These are phyloP conservation scores for Candida pseudocylindracea DNA, from an alignment of 1,139 yeast genomes.

Conservation along the genomic window DNA sequence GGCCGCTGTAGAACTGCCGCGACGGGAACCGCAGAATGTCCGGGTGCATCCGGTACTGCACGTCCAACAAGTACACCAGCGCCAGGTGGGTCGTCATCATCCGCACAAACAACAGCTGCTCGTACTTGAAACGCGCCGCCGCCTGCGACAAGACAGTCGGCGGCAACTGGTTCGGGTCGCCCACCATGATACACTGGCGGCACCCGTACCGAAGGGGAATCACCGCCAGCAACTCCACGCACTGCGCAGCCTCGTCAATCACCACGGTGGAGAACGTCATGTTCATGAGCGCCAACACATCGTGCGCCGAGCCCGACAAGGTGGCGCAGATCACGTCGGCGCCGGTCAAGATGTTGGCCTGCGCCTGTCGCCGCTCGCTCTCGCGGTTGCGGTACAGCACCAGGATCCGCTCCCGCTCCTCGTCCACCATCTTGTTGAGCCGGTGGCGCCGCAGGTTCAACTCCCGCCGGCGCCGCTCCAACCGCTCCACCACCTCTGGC, in stretches of 20 bases:
- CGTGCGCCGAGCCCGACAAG: slow-evolving; percentile 88
- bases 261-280: slow-evolving; percentile 81
- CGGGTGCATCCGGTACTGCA: slow-evolving; percentile 99
- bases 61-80: slow-evolving; percentile 56
- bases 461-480: slow-evolving; percentile 28
- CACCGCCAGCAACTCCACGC: slow-evolving; percentile 81
- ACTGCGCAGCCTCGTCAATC: slow-evolving; percentile 96
- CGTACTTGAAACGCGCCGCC: slow-evolving; percentile 63
- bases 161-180: slow-evolving; percentile 96
- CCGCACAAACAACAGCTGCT: slow-evolving; percentile 83
- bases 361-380: slow-evolving; percentile 52
- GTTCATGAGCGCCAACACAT: slow-evolving; percentile 50
- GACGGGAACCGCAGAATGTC: slow-evolving; percentile 77
- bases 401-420: slow-evolving; percentile 50
- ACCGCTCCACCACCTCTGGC: slow-evolving; percentile 13
- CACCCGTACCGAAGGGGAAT: slow-evolving; percentile 92
- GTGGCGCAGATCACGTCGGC: slow-evolving; percentile 88
- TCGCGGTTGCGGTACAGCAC: slow-evolving; percentile 58
- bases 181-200: slow-evolving; percentile 85
- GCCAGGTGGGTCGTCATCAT: slow-evolving; percentile 52
- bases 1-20: slow-evolving; percentile 51
- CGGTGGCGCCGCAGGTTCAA: slow-evolving; percentile 40
- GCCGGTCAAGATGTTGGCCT: slow-evolving; percentile 45
- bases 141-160: slow-evolving; percentile 87
- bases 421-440: slow-evolving; percentile 54